Percentiles rank a stretch among this genome's conserved stretches.
Evolutionary conservation across 2,329 filamentous ascomycete genomes (phyloP).

Genomic region (Herpomyces periplanetae): DNA sequence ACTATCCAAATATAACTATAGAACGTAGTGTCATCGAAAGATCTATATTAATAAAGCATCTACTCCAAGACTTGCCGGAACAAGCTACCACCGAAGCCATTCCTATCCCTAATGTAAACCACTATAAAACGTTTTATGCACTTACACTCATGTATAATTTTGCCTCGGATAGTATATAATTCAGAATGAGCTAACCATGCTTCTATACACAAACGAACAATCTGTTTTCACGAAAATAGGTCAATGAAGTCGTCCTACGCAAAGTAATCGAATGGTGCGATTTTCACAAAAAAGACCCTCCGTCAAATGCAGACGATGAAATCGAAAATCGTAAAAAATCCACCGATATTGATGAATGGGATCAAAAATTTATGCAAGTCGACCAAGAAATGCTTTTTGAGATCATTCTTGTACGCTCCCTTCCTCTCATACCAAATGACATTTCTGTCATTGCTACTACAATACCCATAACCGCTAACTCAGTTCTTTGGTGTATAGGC

Average conservation of each 20-base stretch:
- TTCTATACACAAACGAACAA: slow-evolving; percentile 1
- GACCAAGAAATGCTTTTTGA: slow-evolving; percentile 99
- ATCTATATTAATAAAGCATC: slow-evolving; percentile 84
- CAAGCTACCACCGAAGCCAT: slow-evolving; percentile 21
- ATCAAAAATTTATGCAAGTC: slow-evolving; percentile 99
- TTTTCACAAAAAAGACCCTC: slow-evolving; percentile 63
- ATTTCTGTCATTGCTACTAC: slow-evolving; percentile 1
- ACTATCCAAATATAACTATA: slow-evolving; percentile 3
- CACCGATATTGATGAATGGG: slow-evolving; percentile 96
- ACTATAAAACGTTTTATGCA: slow-evolving; percentile 2
- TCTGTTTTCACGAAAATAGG: slow-evolving; percentile 8
- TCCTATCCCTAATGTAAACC: slow-evolving; percentile 39
- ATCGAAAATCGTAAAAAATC: slow-evolving; percentile 87
- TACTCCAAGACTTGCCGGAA: slow-evolving; percentile 46
- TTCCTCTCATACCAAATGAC: slow-evolving; percentile 1
- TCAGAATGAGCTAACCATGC: not conserved
- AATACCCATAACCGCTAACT: slow-evolving; percentile 1
- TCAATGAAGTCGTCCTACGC: slow-evolving; percentile 64
- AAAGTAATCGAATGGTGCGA: slow-evolving; percentile 97
- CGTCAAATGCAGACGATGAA: slow-evolving; percentile 47
- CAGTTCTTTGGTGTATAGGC: slow-evolving; percentile 14
- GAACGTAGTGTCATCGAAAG: slow-evolving; percentile 59
- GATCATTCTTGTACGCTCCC: slow-evolving; percentile 45
- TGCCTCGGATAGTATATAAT: not conserved
- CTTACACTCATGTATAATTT: slow-evolving; percentile 5